phyloP scores from a whole-genome alignment of 2,329 filamentous ascomycete genomes.

The Fusarium subglutinans region DNA sequence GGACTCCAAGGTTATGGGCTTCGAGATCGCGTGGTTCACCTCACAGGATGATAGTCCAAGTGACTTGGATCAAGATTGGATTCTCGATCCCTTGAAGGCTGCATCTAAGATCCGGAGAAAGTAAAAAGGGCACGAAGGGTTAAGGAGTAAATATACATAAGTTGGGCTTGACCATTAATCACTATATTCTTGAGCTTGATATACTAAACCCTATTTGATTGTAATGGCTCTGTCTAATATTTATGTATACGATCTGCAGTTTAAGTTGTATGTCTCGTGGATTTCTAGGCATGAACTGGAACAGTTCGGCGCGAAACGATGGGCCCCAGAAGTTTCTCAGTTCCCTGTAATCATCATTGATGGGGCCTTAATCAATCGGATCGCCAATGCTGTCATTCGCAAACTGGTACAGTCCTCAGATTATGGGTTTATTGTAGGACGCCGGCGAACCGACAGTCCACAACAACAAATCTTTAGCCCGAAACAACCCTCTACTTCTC shows the following conservation, averaged over 20 bases:
- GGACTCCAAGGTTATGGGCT: background rate
- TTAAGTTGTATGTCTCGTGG: no score
- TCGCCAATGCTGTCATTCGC: rapidly evolving
- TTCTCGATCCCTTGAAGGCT: conserved; percentile 3
- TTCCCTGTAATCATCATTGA: no score
- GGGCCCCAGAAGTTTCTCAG: rapidly evolving
- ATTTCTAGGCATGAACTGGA: no score
- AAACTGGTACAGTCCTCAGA: no score
- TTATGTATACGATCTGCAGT: rapidly evolving
- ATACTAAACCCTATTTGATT: rapidly evolving
- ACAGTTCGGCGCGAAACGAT: no score
- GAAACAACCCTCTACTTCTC: no score
- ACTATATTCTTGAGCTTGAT: rapidly evolving
- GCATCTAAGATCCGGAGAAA: background rate
- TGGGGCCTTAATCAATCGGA: rapidly evolving
- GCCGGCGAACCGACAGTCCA: rapidly evolving
- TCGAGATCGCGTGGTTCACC: conserved; percentile 4
- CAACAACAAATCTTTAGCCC: no score
- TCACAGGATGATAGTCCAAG: background rate
- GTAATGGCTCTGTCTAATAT: rapidly evolving
- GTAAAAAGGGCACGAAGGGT: background rate
- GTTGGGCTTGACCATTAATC: no score
- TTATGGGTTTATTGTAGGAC: rapidly evolving
- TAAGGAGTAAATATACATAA: rapidly evolving
- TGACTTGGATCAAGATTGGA: background rate